These are phyloP conservation scores for Prosopis cineraria DNA, from an alignment of 306 rosid genomes.

Conservation along the genomic window DNA sequence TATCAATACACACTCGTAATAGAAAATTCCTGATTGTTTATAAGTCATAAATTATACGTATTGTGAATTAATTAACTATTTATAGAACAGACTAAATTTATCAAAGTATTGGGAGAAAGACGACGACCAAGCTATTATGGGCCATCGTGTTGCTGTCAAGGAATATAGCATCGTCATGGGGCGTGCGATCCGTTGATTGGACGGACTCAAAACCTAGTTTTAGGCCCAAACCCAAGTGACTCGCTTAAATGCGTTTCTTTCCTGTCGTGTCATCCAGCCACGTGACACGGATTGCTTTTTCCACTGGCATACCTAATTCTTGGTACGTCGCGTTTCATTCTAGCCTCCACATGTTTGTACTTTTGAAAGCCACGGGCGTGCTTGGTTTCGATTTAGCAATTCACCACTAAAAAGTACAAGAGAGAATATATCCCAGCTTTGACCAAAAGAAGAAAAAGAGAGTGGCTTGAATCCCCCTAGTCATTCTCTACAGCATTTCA, in stretches of 20 bases:
- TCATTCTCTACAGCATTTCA: constrained; percentile 15
- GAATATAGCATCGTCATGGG: too few relatives aligned
- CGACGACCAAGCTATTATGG: too few relatives aligned
- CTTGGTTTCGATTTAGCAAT: background rate
- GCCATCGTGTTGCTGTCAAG: too few relatives aligned
- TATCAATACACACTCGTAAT: too few relatives aligned
- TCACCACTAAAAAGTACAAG: background rate
- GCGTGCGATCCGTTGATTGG: too few relatives aligned
- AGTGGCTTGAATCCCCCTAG: background rate
- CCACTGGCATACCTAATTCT: background rate
- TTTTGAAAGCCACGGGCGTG: background rate
- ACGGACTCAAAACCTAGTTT: too few relatives aligned
- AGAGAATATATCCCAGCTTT: background rate
- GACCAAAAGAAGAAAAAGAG: background rate
- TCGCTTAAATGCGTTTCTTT: background rate
- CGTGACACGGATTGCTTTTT: background rate
- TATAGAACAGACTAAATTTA: too few relatives aligned
- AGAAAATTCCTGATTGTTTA: too few relatives aligned
- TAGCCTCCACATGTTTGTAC: background rate
- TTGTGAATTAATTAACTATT: too few relatives aligned
- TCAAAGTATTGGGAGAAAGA: too few relatives aligned
- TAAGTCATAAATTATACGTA: too few relatives aligned
- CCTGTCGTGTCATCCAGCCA: background rate
- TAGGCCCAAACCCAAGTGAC: background rate
- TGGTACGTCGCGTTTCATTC: background rate